Percentiles rank a stretch among this genome's conserved stretches.
Conservation (phyloP, 164 flowering plant species). For the Vitis labrusca region DNA sequence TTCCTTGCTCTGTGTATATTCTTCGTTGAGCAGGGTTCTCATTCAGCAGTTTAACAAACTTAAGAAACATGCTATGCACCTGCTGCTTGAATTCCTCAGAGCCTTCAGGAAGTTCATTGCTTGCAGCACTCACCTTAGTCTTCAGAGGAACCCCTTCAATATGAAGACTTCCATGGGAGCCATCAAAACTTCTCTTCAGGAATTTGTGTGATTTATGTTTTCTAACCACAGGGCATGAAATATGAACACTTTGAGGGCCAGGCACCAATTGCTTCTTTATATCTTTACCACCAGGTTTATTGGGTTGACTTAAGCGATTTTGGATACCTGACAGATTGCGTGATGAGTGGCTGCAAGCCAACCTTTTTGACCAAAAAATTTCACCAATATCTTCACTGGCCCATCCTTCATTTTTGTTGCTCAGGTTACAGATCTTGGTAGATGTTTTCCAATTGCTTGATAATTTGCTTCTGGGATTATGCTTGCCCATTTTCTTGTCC, state of each 20-base stretch:
- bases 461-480: constrained; percentile 8
- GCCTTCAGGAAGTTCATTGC: constrained; percentile 50
- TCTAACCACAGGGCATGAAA: constrained; percentile 11
- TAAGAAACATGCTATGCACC: constrained; percentile 55
- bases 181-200: constrained; percentile 13
- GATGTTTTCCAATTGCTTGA: too few relatives aligned
- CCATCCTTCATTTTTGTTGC: too few relatives aligned
- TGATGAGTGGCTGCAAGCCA: background rate
- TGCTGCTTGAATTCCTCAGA: constrained; percentile 62
- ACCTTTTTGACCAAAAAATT: too few relatives aligned
- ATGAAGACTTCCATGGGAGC: constrained; percentile 13
- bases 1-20: constrained; percentile 47
- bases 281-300: constrained; percentile 4
- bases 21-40: constrained; percentile 51
- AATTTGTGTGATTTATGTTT: constrained; percentile 22
- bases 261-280: constrained; percentile 42
- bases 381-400: too few relatives aligned
- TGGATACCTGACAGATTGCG: background rate
- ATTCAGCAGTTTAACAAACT: constrained; percentile 54
- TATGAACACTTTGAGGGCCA: constrained; percentile 15
- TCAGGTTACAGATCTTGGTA: too few relatives aligned
- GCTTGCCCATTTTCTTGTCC: constrained; percentile 22
- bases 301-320: too few relatives aligned
- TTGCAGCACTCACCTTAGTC: constrained; percentile 16
- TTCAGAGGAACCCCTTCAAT: constrained; percentile 17